Evolutionary conservation across 2,329 filamentous ascomycete genomes (phyloP), one percentile per base, ranked within the genome.

Genomic region (Achaetomium macrosporum): DNA sequence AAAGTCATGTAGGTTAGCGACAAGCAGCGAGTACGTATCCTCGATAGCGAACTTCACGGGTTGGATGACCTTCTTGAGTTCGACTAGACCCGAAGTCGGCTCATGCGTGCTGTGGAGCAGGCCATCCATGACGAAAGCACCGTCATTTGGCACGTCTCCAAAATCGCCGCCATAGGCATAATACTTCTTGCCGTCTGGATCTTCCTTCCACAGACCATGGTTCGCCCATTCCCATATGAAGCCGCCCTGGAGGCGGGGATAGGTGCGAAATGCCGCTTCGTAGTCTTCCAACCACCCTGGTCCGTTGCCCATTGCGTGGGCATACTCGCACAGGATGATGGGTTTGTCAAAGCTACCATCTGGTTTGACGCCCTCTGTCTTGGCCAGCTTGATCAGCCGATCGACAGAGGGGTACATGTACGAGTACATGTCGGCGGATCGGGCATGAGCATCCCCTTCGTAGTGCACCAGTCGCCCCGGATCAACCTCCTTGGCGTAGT

Each of bases 231-330:
- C 81, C 81, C 82, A 85, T 59, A 85, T 77, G 56, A 78, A 83
- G 0, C 84, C 85, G 11, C 85, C 85, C 61, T 87, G 84, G 0
- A 88, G 73, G 2, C 76, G 75, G 0, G 76, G 76, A 54, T 85
- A 71, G 29, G 73, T 73, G 31, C 78, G 76, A 69, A 88, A 89
- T 0, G 76, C 74, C 39, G 82, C 73, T 45, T 85, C 73, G 55
- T 89, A 89, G 55, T 88, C 85, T 55, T 84, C 77, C 11, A 89
- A 73, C 33, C 78, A 79, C 1, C 86, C 85, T 0, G 86, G 86
- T 0, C 84, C 85, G 60, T 88, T 89, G 6, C 86, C 86, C 85
- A 89, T 88, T 1, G 86, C 84, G 61, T 81, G 78, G 0, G 67
- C 76, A 55, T 78, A 81, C 57, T 83, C 78, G 61, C 77, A 81